These are phyloP conservation scores for Paratrypanosoma confusum DNA, from an alignment of 208 protist genomes.

Conservation along the genomic window DNA sequence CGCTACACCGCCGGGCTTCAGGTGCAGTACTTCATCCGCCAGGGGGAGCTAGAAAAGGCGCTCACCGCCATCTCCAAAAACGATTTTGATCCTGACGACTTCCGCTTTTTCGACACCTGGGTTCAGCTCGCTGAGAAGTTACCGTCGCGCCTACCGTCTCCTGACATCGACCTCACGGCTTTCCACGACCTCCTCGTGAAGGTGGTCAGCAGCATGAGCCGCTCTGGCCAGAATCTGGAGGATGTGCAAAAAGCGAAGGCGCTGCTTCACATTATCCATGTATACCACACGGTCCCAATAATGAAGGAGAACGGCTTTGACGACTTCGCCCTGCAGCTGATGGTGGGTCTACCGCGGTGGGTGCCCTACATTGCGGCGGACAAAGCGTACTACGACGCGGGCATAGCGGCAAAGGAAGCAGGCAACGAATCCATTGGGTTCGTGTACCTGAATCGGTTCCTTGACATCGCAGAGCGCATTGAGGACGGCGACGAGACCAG, in stretches of 20 bases:
- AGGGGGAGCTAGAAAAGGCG: conserved; percentile 36
- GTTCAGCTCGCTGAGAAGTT: conserved; percentile 45
- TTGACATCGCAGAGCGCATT: conserved; percentile 91
- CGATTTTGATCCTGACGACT: conserved; percentile 67
- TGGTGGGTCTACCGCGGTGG: conserved; percentile 88
- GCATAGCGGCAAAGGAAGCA: conserved; percentile 75
- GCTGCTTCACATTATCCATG: conserved; percentile 63
- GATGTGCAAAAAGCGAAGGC: conserved; percentile 66
- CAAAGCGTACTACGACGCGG: conserved; percentile 95
- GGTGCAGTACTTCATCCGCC: conserved; percentile 62
- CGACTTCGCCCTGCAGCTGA: conserved; percentile 75
- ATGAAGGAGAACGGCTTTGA: conserved; percentile 61
- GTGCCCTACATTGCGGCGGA: conserved; percentile 86
- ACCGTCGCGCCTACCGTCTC: conserved; percentile 22
- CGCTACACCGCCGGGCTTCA: conserved; percentile 60
- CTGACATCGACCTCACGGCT: conserved; percentile 29
- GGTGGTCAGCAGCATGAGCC: conserved; percentile 60
- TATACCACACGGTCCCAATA: conserved; percentile 54
- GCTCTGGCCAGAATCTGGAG: conserved; percentile 67
- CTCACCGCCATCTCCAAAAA: conserved; percentile 54
- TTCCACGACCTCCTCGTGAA: conserved; percentile 60
- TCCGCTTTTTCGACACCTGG: conserved; percentile 85
- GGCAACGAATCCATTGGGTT: conserved; percentile 77
- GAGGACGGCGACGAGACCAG: conserved; percentile 79
- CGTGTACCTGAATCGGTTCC: conserved; percentile 92